phyloP scores from a whole-genome alignment of 352 stramenopile species.

The Phytopythium boreale region DNA sequence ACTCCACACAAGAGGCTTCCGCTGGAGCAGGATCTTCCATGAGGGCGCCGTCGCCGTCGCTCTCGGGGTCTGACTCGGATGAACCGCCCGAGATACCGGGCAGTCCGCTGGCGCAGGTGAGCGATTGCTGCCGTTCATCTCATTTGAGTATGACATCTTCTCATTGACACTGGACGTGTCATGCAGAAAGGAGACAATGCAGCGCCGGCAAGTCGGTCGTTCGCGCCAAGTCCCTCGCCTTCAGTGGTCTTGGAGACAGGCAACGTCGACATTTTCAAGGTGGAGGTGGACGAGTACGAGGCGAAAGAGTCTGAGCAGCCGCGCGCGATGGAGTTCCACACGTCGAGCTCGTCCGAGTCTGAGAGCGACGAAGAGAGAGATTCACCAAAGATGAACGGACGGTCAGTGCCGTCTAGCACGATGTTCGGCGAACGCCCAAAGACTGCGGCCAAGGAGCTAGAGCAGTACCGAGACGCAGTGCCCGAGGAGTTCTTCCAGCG shows the following conservation, averaged over 20 bases:
- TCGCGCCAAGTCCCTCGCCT: neutral
- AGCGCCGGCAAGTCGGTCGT: neutral
- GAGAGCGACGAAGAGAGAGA: conserved; percentile 20
- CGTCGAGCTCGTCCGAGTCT: conserved; percentile 53
- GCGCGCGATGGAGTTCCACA: conserved; percentile 50
- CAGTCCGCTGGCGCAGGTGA: conserved; percentile 43
- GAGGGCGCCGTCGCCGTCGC: conserved; percentile 7
- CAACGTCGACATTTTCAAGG: conserved; percentile 11
- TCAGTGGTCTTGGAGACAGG: neutral
- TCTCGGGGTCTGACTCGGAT: conserved; percentile 25
- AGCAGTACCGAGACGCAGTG: conserved; percentile 50
- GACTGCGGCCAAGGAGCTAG: conserved; percentile 50
- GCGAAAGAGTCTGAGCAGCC: conserved; percentile 47
- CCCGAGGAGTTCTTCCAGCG: conserved; percentile 52
- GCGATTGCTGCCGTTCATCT: neutral
- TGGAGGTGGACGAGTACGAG: conserved; percentile 55
- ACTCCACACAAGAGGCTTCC: neutral
- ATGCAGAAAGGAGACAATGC: neutral
- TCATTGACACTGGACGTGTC: neutral
- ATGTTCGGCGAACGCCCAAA: conserved; percentile 29
- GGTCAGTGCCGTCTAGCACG: neutral
- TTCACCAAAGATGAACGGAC: conserved; percentile 2
- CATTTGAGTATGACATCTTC: neutral
- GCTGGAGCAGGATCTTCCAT: neutral
- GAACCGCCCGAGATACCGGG: conserved; percentile 73